Conservation (phyloP, 1,139 yeast genomes). For the Protomyces inouyei region DNA sequence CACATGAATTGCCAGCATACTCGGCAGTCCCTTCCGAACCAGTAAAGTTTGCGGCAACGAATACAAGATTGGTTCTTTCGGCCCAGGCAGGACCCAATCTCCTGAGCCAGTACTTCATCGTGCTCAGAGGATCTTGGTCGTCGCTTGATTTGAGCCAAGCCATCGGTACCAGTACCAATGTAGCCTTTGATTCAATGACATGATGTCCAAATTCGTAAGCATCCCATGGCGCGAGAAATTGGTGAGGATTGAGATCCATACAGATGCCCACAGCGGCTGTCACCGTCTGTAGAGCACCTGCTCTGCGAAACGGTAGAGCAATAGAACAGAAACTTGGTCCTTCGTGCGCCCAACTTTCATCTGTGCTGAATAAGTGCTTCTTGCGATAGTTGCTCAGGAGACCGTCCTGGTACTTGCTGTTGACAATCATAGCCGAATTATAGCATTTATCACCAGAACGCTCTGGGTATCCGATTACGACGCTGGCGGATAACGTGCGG, state of each 20-base stretch:
- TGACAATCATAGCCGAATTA: slow-evolving; percentile 67
- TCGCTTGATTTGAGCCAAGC: slow-evolving; percentile 61
- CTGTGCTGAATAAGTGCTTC: slow-evolving; percentile 71
- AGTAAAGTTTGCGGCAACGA: slow-evolving; percentile 60
- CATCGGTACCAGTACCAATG: slow-evolving; percentile 70
- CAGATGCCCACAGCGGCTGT: slow-evolving; percentile 74
- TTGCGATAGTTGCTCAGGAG: slow-evolving; percentile 68
- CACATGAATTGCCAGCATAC: slow-evolving; percentile 60
- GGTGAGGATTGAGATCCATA: slow-evolving; percentile 88
- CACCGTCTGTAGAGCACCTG: slow-evolving; percentile 29
- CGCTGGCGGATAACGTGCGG: slow-evolving; percentile 52
- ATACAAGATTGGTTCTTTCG: slow-evolving; percentile 29
- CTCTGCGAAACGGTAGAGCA: not conserved
- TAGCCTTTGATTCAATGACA: slow-evolving; percentile 44
- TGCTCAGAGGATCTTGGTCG: slow-evolving; percentile 38
- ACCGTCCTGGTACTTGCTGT: slow-evolving; percentile 45
- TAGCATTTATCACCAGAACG: slow-evolving; percentile 39
- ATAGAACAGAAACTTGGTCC: slow-evolving; percentile 46
- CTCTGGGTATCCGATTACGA: slow-evolving; percentile 83
- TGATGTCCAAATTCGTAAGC: slow-evolving; percentile 68
- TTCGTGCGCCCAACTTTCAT: slow-evolving; percentile 73
- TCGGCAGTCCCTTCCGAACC: slow-evolving; percentile 68
- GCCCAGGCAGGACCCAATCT: slow-evolving; percentile 61
- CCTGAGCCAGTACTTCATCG: slow-evolving; percentile 63
- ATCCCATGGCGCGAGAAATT: slow-evolving; percentile 68